Evolutionary conservation across 345 rosid genomes (phyloP).

Genomic region (Linum lewisii): DNA sequence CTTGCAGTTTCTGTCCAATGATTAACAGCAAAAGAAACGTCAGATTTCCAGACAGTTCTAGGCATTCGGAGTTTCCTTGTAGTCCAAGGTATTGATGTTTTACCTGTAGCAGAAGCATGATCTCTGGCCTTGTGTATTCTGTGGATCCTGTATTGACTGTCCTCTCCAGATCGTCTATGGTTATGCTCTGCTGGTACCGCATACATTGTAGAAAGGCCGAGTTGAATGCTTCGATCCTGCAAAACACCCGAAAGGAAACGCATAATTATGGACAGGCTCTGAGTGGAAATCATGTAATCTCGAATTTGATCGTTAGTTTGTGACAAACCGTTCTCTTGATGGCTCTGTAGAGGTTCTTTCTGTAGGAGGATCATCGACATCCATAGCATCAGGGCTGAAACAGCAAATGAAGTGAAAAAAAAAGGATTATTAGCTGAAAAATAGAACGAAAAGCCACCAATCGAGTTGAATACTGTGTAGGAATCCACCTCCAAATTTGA

Average conservation of each 20-base stretch:
- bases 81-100: neutral
- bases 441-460: too few relatives aligned
- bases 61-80: neutral
- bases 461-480: too few relatives aligned
- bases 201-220: slow-evolving; percentile 69
- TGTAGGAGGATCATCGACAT: slow-evolving; percentile 56
- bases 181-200: slow-evolving; percentile 61
- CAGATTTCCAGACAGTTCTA: too few relatives aligned
- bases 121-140: slow-evolving; percentile 62
- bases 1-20: slow-evolving; percentile 69
- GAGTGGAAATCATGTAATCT: neutral
- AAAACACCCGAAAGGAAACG: neutral
- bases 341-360: slow-evolving; percentile 34
- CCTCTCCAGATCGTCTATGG: slow-evolving; percentile 62
- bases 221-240: slow-evolving; percentile 70
- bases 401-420: slow-evolving; percentile 9
- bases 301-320: neutral
- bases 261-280: neutral
- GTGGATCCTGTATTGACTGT: slow-evolving; percentile 42
- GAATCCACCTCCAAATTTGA: too few relatives aligned
- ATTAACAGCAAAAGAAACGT: neutral
- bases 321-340: slow-evolving; percentile 56
- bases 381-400: slow-evolving; percentile 57
- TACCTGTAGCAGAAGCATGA: slow-evolving; percentile 67
- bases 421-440: neutral